Conservation (phyloP, 1,284 basidiomycete genomes). For the Microbotryum violaceum region DNA sequence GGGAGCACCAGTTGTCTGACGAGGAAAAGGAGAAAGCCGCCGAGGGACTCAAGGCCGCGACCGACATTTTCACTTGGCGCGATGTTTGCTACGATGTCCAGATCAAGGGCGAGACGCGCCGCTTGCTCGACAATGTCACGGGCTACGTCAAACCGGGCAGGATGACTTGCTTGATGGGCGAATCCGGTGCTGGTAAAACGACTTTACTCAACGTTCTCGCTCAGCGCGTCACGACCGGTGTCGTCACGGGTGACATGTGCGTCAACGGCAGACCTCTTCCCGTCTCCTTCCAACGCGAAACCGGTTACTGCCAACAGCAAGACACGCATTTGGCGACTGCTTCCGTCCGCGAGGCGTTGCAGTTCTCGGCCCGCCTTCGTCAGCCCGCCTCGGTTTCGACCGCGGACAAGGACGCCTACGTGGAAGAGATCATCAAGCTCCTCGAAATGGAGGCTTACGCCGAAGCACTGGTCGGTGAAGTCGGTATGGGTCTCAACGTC, state of each 20-base stretch:
- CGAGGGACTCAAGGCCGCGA: conserved; percentile 38
- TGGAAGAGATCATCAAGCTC: conserved; percentile 68
- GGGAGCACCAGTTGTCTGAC: conserved; percentile 5
- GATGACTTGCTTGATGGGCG: conserved; percentile 61
- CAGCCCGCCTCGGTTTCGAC: conserved; percentile 60
- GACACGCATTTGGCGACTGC: conserved; percentile 5
- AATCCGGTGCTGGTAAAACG: conserved; percentile 57
- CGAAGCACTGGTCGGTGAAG: conserved; percentile 66
- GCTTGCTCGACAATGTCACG: conserved; percentile 66
- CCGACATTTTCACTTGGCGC: conserved; percentile 44
- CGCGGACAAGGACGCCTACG: conserved; percentile 70
- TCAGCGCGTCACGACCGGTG: conserved; percentile 62
- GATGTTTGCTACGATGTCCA: conserved; percentile 48
- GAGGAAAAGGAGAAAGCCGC: conserved; percentile 22
- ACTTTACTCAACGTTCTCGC: conserved; percentile 65
- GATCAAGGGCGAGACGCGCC: conserved; percentile 52
- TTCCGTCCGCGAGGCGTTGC: conserved; percentile 70
- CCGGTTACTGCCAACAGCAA: conserved; percentile 40
- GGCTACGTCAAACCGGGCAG: conserved; percentile 67
- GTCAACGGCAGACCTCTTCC: conserved; percentile 69
- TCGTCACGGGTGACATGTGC: conserved; percentile 66
- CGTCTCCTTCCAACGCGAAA: conserved; percentile 64
- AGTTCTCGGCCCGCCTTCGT: conserved; percentile 72
- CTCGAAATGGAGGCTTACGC: conserved; percentile 64
- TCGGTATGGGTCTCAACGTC: conserved; percentile 52